Percentiles rank a stretch among this genome's conserved stretches.
These are phyloP conservation scores for Globisporangium rhizosaccharum DNA, from an alignment of 352 stramenopile species.

Conservation along the genomic window DNA sequence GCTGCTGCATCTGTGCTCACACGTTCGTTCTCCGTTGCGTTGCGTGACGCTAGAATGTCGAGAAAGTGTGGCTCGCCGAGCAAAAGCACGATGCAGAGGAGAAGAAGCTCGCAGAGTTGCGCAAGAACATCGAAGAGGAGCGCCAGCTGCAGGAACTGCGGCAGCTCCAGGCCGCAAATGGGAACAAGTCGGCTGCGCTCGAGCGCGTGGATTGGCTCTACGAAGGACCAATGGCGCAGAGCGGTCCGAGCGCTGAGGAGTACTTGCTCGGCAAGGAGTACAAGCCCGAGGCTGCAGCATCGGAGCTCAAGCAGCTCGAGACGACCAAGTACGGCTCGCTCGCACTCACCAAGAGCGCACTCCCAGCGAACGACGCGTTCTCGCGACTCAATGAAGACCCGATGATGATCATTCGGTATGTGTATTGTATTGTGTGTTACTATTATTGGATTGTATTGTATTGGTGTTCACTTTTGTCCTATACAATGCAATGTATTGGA, in stretches of 20 bases:
- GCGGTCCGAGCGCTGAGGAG: constrained; percentile 74
- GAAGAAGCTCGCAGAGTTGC: constrained; percentile 92
- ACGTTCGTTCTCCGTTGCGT: constrained; percentile 1
- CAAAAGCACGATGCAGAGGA: constrained; percentile 92
- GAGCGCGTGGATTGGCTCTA: constrained; percentile 97
- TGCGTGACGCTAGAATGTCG: constrained; percentile 83
- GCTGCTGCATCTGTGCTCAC: not conserved
- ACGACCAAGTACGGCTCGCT: constrained; percentile 68
- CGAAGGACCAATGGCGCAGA: constrained; percentile 83
- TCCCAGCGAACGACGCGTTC: constrained; percentile 89
- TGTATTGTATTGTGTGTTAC: not conserved
- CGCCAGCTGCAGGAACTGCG: constrained; percentile 93
- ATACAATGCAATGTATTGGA: not conserved
- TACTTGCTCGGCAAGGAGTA: constrained; percentile 93
- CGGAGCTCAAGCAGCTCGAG: constrained; percentile 44
- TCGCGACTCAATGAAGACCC: constrained; percentile 93
- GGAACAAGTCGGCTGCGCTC: constrained; percentile 69
- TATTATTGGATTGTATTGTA: not conserved
- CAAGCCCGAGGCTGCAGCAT: constrained; percentile 37
- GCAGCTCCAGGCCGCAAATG: constrained; percentile 83
- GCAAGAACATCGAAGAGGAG: constrained; percentile 95
- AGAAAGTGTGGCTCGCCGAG: constrained; percentile 97
- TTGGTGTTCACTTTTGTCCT: not conserved
- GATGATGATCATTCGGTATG: constrained; percentile 92
- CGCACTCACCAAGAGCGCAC: constrained; percentile 38